phyloP scores from a whole-genome alignment of 2,329 filamentous ascomycete genomes.

The Fusarium equiseti region DNA sequence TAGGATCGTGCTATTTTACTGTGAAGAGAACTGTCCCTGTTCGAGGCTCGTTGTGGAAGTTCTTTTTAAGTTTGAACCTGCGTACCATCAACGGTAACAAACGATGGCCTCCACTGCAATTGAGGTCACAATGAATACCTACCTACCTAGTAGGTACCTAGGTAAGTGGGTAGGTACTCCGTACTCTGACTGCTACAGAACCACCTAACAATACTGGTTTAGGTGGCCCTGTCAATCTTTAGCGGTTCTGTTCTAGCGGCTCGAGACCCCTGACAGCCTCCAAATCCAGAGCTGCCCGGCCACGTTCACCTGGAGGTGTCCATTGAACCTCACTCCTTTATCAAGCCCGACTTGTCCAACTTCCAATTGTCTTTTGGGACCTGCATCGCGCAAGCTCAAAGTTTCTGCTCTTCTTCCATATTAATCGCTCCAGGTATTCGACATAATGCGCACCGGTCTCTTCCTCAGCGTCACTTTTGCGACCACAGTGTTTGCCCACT shows the following conservation, averaged over 20 bases:
- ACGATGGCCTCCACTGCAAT: neutral
- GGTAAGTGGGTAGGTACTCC: too few relatives aligned
- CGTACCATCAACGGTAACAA: slow-evolving; percentile 13
- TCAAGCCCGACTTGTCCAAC: slow-evolving; percentile 24
- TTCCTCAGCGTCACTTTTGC: slow-evolving; percentile 57
- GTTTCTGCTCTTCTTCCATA: neutral
- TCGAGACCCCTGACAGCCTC: slow-evolving; percentile 29
- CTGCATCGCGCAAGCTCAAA: slow-evolving; percentile 25
- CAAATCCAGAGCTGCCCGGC: slow-evolving; percentile 18
- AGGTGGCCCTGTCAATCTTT: slow-evolving; percentile 24
- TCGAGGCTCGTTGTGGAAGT: neutral
- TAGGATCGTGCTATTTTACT: neutral
- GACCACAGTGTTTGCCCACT: slow-evolving; percentile 56
- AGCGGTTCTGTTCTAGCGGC: slow-evolving; percentile 30
- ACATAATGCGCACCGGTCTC: slow-evolving; percentile 47
- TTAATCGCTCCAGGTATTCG: slow-evolving; percentile 1
- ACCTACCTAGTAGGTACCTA: too few relatives aligned
- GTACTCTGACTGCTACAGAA: neutral
- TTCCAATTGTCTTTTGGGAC: slow-evolving; percentile 22
- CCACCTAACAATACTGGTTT: neutral
- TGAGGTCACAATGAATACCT: too few relatives aligned
- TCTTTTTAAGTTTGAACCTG: neutral
- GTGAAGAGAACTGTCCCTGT: neutral
- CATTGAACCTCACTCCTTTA: slow-evolving; percentile 35
- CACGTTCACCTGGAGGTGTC: slow-evolving; percentile 20